Conservation (phyloP, 805 yeast genomes). For the Saturnispora bothae region DNA sequence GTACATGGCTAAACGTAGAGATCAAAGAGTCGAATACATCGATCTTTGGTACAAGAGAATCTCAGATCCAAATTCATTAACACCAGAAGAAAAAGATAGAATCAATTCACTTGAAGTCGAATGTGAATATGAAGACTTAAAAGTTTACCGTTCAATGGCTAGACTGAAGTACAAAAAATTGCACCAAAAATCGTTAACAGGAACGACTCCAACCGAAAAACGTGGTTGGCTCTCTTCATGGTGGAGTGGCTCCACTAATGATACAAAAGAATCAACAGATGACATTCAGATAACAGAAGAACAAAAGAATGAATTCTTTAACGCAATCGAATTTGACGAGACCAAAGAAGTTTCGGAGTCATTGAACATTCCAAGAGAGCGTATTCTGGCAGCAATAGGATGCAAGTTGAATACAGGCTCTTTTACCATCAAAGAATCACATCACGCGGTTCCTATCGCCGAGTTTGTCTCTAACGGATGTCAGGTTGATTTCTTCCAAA, state of each 20-base stretch:
- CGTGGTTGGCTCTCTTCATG: slow-evolving; percentile 64
- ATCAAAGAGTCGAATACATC: slow-evolving; percentile 60
- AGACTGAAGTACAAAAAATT: slow-evolving; percentile 47
- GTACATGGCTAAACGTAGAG: slow-evolving; percentile 56
- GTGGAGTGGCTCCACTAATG: slow-evolving; percentile 38
- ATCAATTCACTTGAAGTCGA: slow-evolving; percentile 47
- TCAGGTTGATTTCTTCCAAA: slow-evolving; percentile 55
- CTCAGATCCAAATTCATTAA: slow-evolving; percentile 33
- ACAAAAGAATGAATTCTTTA: slow-evolving; percentile 80
- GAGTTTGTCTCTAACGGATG: slow-evolving; percentile 79
- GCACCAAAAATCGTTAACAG: slow-evolving; percentile 7
- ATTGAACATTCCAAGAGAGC: slow-evolving; percentile 61
- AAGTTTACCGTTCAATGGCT: slow-evolving; percentile 76
- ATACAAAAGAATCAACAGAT: slow-evolving; percentile 6
- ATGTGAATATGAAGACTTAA: slow-evolving; percentile 66
- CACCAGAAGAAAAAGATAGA: slow-evolving; percentile 25
- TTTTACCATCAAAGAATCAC: slow-evolving; percentile 41
- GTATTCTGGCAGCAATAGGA: slow-evolving; percentile 54
- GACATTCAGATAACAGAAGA: slow-evolving; percentile 63
- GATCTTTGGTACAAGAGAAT: slow-evolving; percentile 45
- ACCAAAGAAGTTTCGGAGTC: slow-evolving; percentile 38
- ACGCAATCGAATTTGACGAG: slow-evolving; percentile 88
- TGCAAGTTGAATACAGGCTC: slow-evolving; percentile 73
- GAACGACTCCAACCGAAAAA: slow-evolving; percentile 6
- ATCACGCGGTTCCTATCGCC: slow-evolving; percentile 44